phyloP scores from a whole-genome alignment of 1,139 yeast species.

The Debaryomyces udenii region DNA sequence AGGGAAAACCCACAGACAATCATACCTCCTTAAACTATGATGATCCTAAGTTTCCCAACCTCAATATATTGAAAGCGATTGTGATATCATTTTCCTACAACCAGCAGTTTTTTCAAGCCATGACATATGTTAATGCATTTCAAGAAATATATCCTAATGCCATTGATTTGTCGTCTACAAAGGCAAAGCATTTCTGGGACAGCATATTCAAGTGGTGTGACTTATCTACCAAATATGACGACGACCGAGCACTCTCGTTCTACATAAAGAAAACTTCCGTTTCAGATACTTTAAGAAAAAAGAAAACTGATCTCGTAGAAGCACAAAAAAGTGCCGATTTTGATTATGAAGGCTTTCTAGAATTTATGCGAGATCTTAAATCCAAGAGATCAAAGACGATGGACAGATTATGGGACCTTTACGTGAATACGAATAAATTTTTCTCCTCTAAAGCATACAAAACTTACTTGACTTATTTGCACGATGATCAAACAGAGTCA shows the following conservation, averaged over 20 bases:
- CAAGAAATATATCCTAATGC: conserved; percentile 30
- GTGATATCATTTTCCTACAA: conserved; percentile 37
- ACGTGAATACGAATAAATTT: conserved; percentile 24
- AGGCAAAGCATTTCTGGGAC: conserved; percentile 39
- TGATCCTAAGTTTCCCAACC: conserved; percentile 32
- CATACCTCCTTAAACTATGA: conserved; percentile 11
- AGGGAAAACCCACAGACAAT: conserved; percentile 23
- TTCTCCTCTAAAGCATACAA: conserved; percentile 32
- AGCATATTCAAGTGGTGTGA: conserved; percentile 42
- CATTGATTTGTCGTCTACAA: conserved; percentile 23
- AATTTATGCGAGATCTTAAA: conserved; percentile 29
- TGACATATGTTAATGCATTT: conserved; percentile 40
- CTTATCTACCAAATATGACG: conserved; percentile 30
- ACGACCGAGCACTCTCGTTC: conserved; percentile 29
- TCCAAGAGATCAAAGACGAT: conserved; percentile 31
- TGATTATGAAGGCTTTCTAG: conserved; percentile 43
- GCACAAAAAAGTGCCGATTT: conserved; percentile 40
- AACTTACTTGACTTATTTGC: conserved; percentile 25
- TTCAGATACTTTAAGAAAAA: conserved; percentile 12
- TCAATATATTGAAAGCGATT: conserved; percentile 31
- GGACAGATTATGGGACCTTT: conserved; percentile 39
- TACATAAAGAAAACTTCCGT: conserved; percentile 27
- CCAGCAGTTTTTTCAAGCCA: conserved; percentile 32
- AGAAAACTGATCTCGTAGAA: conserved; percentile 24
- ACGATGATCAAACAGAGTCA: conserved; percentile 24